Evolutionary conservation across 441 rosid genomes (phyloP).

Genomic region (Pelargonium cotyledonis): DNA sequence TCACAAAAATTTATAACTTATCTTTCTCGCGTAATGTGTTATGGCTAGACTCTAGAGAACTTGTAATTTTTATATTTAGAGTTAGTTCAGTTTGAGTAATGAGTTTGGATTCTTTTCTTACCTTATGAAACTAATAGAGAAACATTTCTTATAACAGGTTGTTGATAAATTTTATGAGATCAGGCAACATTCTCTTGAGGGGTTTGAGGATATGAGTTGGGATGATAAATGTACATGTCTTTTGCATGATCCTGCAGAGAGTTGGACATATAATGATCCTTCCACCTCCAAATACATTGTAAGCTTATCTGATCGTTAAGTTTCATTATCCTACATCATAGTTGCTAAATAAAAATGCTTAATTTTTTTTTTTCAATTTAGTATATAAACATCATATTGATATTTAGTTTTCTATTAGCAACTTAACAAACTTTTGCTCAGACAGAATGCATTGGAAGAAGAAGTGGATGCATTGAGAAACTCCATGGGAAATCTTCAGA

Average conservation of each 20-base stretch:
- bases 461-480: slow-evolving; percentile 59
- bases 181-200: slow-evolving; percentile 47
- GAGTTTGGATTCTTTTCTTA: slow-evolving; percentile 7
- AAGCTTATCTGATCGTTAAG: slow-evolving; percentile 31
- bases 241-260: slow-evolving; percentile 57
- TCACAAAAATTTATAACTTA: background rate
- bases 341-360: background rate
- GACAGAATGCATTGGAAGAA: slow-evolving; percentile 95
- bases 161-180: slow-evolving; percentile 63
- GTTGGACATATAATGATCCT: slow-evolving; percentile 77
- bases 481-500: slow-evolving; percentile 59
- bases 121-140: background rate
- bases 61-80: background rate
- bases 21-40: background rate
- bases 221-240: slow-evolving; percentile 66
- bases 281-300: slow-evolving; percentile 81
- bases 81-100: background rate
- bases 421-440: slow-evolving; percentile 65
- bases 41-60: background rate
- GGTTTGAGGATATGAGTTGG: slow-evolving; percentile 42
- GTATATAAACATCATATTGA: slow-evolving; percentile 11
- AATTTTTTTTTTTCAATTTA: background rate
- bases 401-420: slow-evolving; percentile 30
- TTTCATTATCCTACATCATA: slow-evolving; percentile 12
- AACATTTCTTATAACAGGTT: slow-evolving; percentile 40